Conservation (phyloP, 2,329 filamentous ascomycete species). For the Cladosporium sp. region DNA sequence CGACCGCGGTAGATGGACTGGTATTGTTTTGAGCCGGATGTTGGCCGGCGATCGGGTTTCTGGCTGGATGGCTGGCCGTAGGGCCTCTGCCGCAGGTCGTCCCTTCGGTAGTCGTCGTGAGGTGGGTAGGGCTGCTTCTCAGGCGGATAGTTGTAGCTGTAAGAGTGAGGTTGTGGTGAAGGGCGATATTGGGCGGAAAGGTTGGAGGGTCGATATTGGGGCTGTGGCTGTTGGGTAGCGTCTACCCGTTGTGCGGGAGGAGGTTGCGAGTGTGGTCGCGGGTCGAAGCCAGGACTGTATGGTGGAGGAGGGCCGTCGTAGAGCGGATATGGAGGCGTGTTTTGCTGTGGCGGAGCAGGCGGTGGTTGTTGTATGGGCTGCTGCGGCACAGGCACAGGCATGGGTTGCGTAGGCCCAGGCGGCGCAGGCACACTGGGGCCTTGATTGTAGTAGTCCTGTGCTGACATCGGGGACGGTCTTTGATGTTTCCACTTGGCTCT, state of each 20-base stretch:
- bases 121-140: slow-evolving; percentile 29
- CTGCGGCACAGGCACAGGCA: slow-evolving; percentile 11
- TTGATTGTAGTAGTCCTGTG: slow-evolving; percentile 21
- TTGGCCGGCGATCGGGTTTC: slow-evolving; percentile 13
- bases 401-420: slow-evolving; percentile 12
- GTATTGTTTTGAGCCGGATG: slow-evolving; percentile 6
- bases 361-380: slow-evolving; percentile 9
- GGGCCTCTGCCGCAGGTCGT: slow-evolving; percentile 24
- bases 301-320: slow-evolving; percentile 22
- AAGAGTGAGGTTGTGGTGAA: slow-evolving; percentile 20
- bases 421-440: slow-evolving; percentile 16
- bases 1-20: slow-evolving; percentile 14
- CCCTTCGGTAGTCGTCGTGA: slow-evolving; percentile 23
- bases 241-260: slow-evolving; percentile 15
- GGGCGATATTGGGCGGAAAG: slow-evolving; percentile 16
- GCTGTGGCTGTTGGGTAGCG: neutral
- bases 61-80: slow-evolving; percentile 12
- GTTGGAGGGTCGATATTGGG: slow-evolving; percentile 12
- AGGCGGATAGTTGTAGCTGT: slow-evolving; percentile 32
- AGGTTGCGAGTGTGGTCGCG: slow-evolving; percentile 21
- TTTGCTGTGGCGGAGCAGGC: slow-evolving; percentile 10
- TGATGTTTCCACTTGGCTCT: neutral
- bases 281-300: slow-evolving; percentile 10
- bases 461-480: slow-evolving; percentile 17
- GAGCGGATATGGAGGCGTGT: slow-evolving; percentile 20